Conservation (phyloP, 179 eudicot species). For the Spinacia oleracea region DNA sequence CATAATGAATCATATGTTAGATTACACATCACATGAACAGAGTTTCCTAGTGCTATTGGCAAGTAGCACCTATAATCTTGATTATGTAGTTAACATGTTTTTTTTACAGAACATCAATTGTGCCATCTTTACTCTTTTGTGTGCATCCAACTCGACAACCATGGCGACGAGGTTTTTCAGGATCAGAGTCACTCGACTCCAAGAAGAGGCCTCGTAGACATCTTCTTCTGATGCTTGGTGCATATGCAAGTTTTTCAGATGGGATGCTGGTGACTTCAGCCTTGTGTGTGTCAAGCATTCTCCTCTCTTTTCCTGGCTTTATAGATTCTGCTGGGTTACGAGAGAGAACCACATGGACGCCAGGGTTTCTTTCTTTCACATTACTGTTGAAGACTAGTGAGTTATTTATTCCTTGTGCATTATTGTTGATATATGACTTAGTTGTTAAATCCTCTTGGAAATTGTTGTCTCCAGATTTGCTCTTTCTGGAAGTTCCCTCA, state of each 20-base stretch:
- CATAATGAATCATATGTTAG: not conserved
- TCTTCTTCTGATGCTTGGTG: constrained; percentile 64
- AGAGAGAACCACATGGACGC: constrained; percentile 46
- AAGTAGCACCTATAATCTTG: constrained; percentile 13
- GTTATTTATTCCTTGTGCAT: constrained; percentile 76
- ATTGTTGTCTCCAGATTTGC: constrained; percentile 27
- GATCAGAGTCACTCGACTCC: constrained; percentile 66
- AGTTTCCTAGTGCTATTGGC: constrained; percentile 7
- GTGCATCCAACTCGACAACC: constrained; percentile 50
- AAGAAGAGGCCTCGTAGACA: constrained; percentile 64
- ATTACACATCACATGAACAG: constrained; percentile 14
- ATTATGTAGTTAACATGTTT: constrained; percentile 1
- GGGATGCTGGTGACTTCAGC: constrained; percentile 42
- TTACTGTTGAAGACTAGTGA: constrained; percentile 61
- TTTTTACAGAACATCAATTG: constrained; percentile 35
- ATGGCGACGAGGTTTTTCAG: constrained; percentile 63
- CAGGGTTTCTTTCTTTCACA: constrained; percentile 56
- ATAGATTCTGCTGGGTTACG: constrained; percentile 28
- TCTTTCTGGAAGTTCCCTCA: constrained; percentile 42
- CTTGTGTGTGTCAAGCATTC: constrained; percentile 34
- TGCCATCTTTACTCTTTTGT: constrained; percentile 38
- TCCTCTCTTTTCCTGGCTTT: constrained; percentile 25
- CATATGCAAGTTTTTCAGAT: constrained; percentile 50
- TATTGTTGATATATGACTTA: constrained; percentile 59
- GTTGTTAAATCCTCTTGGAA: constrained; percentile 33